Evolutionary conservation across 345 rosid species (phyloP), one percentile per base, ranked within the genome.

Genomic region (Eucalyptus leucophloia): DNA sequence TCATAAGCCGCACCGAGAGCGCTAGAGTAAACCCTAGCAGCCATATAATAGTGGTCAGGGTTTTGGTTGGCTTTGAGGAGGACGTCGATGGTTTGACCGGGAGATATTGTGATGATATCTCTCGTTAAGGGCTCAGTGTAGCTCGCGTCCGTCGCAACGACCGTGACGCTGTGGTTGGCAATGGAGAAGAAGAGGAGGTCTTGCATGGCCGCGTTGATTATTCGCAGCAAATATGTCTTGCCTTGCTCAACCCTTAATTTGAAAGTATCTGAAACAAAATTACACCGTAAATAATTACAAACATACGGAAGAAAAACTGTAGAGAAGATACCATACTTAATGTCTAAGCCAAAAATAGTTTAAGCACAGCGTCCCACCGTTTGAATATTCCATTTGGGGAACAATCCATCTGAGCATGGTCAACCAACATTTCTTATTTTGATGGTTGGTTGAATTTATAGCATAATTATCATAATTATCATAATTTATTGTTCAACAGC

Each of bases 1-100:
- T 88, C 90, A 30, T n/a, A 91, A 8, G 88, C 86, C 10, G 90
- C 86, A 7, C 65, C 44, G 30, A 65, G 26, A 4, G 88, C 77
- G 30, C 83, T 51, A 3, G 87, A 88, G 9, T 93, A 91, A n/a
- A 83, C 82, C n/a, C 87, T 53, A 8, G 82, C 81, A 7, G 91
- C 92, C 88, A 91, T 87, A 86, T 91, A 91, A 47, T 93, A 92
- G 54, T 65, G 87, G 72, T 83, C 87, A 1, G 90, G 90, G 6
- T 49, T 42, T 65, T 89, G 93, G 89, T 91, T 87, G 42, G 94
- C 93, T 21, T 81, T 51, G 2, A 93, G 37, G 51, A 92, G n/a
- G 54, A 90, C 92, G 45, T 93, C 93, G 21, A 91, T 80, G 85
- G 94, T 91, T 80, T 93, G 94, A 4, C 95, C 95, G 5, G 93